Base-by-base conservation (phyloP, 345 rosid genomes). In the Camelina laxa region DNA sequence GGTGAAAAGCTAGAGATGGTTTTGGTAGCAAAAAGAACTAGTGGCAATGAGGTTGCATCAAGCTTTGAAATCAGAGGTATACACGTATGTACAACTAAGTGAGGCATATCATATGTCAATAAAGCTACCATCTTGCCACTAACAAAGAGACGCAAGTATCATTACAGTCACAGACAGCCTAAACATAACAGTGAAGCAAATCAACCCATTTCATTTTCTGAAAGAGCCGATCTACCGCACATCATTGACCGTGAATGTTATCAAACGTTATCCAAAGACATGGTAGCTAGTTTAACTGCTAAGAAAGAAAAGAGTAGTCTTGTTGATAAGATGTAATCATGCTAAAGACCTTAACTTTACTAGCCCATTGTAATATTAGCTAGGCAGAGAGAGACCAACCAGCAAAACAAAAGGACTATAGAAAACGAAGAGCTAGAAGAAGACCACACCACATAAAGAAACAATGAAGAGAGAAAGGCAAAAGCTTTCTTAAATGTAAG, bases 91-190 rank as follows among this genome's bases (percentile, higher is more conserved):
- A 55, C 33, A 13, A 48, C 58, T 4, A 49, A 57, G 39, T 4
- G 55, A 48, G 36, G 31, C 54, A 77, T 77, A 77, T 77, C 81
- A 66, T 42, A 72, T 78, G 76, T 48, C 67, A 65, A 49, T 48
- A 70, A 57, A 77, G 76, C 48, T 24, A 70, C 22, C 0, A 70
- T 38, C 41, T 39, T 19, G 57, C 41, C n/a, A 20, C 8, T 55
- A 55, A 70, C 11, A 59, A 70, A 70, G n/a, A 63, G 13, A 36
- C 44, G 20, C 39, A 35, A 27, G 35, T n/a, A 41, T 14, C 51
- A 45, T 54, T 33, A 75, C 27, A 31, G 56, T 60, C 10, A 50
- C 57, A 68, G 42, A 11, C 12, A 7, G 13, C 39, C 63, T 10
- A 75, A 14, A 53, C 50, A 22, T 16, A 9, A 17, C 35, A 22